Evolutionary conservation across 2,329 filamentous ascomycete species (phyloP).

Genomic region (Raffaelea deltoideospora): DNA sequence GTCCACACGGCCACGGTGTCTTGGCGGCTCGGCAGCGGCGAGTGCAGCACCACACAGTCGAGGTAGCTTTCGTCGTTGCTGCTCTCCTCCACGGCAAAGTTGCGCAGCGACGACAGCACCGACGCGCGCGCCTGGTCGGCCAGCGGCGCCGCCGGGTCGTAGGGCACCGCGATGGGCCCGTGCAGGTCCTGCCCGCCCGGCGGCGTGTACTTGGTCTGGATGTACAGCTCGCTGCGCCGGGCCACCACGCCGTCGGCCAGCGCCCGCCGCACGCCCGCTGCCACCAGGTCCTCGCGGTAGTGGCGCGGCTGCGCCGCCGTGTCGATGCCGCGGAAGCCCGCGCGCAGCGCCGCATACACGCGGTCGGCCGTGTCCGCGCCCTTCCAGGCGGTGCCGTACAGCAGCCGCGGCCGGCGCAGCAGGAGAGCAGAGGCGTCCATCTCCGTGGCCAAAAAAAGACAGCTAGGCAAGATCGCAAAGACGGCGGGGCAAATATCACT

Average conservation of each 20-base stretch:
- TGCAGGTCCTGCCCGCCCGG: conserved; percentile 42
- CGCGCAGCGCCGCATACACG: conserved; percentile 50
- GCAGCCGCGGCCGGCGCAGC: conserved; percentile 33
- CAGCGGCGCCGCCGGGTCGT: conserved; percentile 41
- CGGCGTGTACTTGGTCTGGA: conserved; percentile 76
- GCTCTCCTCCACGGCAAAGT: conserved; percentile 31
- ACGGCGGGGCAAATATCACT: too few relatives aligned
- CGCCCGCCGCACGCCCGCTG: conserved; percentile 47
- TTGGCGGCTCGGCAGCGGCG: conserved; percentile 28
- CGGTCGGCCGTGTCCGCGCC: conserved; percentile 50
- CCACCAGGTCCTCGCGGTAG: conserved; percentile 60
- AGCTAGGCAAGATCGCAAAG: too few relatives aligned
- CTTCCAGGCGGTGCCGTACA: conserved; percentile 86
- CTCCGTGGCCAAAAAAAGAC: too few relatives aligned
- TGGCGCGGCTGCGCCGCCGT: conserved; percentile 67
- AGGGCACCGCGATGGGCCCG: conserved; percentile 37
- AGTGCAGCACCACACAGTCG: conserved; percentile 62
- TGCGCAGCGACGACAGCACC: conserved; percentile 48
- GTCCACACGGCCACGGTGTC: conserved; percentile 50
- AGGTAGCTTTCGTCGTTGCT: conserved; percentile 31
- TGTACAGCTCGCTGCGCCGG: conserved; percentile 40
- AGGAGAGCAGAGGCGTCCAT: too few relatives aligned
- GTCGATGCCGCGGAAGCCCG: conserved; percentile 60
- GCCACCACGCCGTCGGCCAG: conserved; percentile 42
- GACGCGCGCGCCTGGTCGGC: conserved; percentile 52